Evolutionary conservation across 345 rosid genomes (phyloP), one percentile per base, ranked within the genome.

Genomic region (Eutrema yunnanense): DNA sequence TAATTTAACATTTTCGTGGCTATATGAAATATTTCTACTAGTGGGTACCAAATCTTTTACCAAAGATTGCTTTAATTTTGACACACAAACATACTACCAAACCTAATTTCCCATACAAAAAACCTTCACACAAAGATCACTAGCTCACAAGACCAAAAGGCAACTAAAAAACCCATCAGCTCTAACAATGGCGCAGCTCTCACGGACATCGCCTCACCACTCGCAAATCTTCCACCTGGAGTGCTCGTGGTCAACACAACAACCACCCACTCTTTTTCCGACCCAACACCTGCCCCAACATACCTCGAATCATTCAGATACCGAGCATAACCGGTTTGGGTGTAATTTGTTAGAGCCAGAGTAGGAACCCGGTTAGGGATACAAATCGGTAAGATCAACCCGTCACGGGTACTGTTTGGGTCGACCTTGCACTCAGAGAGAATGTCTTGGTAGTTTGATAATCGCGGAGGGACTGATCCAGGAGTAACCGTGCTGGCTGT

Each of bases 221-320:
- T 72, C 0, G 78, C 74, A 6, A 90, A 84, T 38, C 79, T 83
- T 26, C 96, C 98, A 0, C 69, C 50, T 0, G 65, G 82, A 3
- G 85, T 85, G 38, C 36, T 82, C 0, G 87, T 81, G 0, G 74
- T 73, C 57, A 93, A 53, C 12, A 90, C 85, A 9, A 84, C 73
- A 14, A 93, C 96, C 88, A 85, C 85, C 98, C 97, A 89, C 55
- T 90, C 87, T 11, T 87, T 86, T 43, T 87, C 88, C 3, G 90
- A 85, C 5, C 90, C 90, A 4, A 89, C 52, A 6, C 97, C 98
- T 0, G 80, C 87, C 0, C 88, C 96, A 0, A 79, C 84, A 43
- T 68, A 87, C 75, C 49, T 82, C 3, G 94, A 83, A 69, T 86
- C 85, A 38, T 93, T 93, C 7, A 90, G 30, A 62, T 75, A 86